Percentiles rank a stretch among this genome's conserved stretches.
These are phyloP conservation scores for Podospora didyma DNA, from an alignment of 495 filamentous ascomycete genomes.

Conservation along the genomic window DNA sequence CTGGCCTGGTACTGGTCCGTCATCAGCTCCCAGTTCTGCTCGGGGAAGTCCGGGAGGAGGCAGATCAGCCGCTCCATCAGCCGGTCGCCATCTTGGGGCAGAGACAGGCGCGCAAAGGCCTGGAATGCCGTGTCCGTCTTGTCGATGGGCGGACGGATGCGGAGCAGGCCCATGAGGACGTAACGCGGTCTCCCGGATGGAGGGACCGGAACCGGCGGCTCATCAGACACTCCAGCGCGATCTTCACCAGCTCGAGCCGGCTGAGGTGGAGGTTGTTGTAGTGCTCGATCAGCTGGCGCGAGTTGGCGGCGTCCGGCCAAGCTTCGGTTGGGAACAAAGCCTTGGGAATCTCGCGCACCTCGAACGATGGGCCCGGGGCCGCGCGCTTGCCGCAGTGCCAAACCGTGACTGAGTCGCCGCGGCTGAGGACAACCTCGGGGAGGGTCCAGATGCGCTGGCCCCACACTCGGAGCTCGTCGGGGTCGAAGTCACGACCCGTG, in stretches of 20 bases:
- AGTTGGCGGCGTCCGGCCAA: neutral
- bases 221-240: constrained; percentile 13
- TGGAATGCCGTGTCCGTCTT: constrained; percentile 38
- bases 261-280: constrained; percentile 15
- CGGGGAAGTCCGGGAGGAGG: constrained; percentile 9
- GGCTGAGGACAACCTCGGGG: constrained; percentile 40
- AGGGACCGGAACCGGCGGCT: neutral
- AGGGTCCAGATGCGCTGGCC: constrained; percentile 46
- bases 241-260: constrained; percentile 18
- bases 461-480: constrained; percentile 25
- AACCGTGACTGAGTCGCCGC: constrained; percentile 8
- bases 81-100: constrained; percentile 24
- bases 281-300: constrained; percentile 20
- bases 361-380: neutral
- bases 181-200: constrained; percentile 38
- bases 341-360: constrained; percentile 10
- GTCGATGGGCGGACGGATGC: constrained; percentile 29
- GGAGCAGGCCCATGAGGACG: constrained; percentile 42
- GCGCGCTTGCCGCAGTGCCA: neutral
- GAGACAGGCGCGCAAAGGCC: constrained; percentile 37
- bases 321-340: neutral
- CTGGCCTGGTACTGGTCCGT: constrained; percentile 9
- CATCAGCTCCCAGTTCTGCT: neutral
- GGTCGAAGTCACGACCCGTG: too few relatives aligned
- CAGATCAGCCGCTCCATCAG: constrained; percentile 20